phyloP scores from a whole-genome alignment of 192 early-diverging fungal genomes.

The Backusella parvicylindrica region DNA sequence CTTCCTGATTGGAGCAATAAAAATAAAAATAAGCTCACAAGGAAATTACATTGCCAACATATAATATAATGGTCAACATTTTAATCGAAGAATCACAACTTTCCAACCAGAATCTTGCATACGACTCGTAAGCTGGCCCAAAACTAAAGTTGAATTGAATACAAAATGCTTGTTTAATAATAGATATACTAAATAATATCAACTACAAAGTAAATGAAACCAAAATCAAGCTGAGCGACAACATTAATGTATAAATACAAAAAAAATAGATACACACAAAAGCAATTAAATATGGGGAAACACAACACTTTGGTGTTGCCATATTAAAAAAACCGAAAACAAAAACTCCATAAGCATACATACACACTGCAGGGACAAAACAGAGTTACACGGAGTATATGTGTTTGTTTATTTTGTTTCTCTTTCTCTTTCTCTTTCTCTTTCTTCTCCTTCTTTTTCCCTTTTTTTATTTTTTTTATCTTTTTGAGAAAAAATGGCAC shows the following conservation, averaged over 20 bases:
- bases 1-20: neutral
- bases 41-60: neutral
- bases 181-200: neutral
- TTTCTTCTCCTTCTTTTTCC: no score
- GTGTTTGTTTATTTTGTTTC: no score
- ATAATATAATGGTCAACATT: no score
- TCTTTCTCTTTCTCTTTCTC: neutral
- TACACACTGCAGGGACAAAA: neutral
- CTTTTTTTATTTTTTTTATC: neutral
- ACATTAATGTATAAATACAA: neutral
- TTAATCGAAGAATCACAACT: no score
- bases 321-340: no score
- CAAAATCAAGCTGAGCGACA: neutral
- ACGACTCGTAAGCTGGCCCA: no score
- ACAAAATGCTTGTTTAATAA: neutral
- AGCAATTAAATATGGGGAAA: neutral
- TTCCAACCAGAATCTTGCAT: no score
- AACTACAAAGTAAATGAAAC: neutral
- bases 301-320: neutral
- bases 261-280: neutral
- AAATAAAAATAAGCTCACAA: neutral
- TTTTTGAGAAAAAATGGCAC: neutral
- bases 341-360: no score
- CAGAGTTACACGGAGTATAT: no score
- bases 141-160: no score